A percentile compares a stretch with the other conserved stretches of the same genome.
These are phyloP conservation scores for Alternaria atra DNA, from an alignment of 2,329 filamentous ascomycete species.

Conservation along the genomic window DNA sequence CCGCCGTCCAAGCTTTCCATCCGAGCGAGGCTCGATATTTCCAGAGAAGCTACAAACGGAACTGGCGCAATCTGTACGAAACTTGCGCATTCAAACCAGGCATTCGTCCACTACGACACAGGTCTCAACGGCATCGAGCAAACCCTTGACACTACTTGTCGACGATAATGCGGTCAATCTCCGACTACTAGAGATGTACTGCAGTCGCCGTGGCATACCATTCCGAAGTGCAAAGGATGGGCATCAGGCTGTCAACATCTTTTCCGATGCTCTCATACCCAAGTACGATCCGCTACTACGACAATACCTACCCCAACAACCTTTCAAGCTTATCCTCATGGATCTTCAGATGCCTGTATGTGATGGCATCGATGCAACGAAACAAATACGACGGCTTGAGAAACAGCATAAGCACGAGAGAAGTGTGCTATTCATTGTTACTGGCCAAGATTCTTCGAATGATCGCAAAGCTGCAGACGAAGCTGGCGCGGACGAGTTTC, in stretches of 20 bases:
- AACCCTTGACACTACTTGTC: slow-evolving; percentile 51
- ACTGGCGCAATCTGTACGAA: slow-evolving; percentile 21
- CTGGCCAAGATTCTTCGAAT: slow-evolving; percentile 41
- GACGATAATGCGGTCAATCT: slow-evolving; percentile 59
- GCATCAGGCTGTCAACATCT: slow-evolving; percentile 51
- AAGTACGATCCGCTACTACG: slow-evolving; percentile 14
- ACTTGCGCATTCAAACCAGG: slow-evolving; percentile 11
- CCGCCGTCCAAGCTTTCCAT: neutral
- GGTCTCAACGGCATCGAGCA: neutral
- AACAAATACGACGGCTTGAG: slow-evolving; percentile 47
- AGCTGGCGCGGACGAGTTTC: slow-evolving; percentile 44
- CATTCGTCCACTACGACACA: neutral
- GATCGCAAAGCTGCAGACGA: slow-evolving; percentile 37
- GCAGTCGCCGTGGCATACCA: slow-evolving; percentile 51
- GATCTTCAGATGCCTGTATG: slow-evolving; percentile 54
- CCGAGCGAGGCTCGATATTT: slow-evolving; percentile 15
- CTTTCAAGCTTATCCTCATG: slow-evolving; percentile 52
- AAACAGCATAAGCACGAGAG: slow-evolving; percentile 27
- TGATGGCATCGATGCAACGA: slow-evolving; percentile 50
- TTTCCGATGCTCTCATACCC: slow-evolving; percentile 21
- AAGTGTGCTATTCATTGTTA: slow-evolving; percentile 47
- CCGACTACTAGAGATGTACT: slow-evolving; percentile 59
- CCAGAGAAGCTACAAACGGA: slow-evolving; percentile 15
- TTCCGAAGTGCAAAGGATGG: slow-evolving; percentile 54
- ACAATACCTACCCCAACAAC: slow-evolving; percentile 12